Percentiles rank a stretch among this genome's conserved stretches.
Evolutionary conservation across 371 early-diverging fungal species (phyloP).

Genomic region (Mucor racemosus): DNA sequence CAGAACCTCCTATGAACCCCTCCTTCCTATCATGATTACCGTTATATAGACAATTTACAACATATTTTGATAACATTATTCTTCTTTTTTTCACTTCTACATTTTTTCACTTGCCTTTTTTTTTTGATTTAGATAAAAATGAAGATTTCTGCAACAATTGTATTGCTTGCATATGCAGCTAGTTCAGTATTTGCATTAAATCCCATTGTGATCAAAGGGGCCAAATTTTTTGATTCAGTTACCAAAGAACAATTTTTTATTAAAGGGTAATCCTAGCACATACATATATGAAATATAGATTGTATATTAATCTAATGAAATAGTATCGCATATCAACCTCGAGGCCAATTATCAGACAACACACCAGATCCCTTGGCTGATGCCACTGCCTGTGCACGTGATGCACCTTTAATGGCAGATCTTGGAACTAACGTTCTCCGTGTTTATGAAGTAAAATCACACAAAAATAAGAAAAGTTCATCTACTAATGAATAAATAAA

Average conservation of each 20-base stretch:
- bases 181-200: conserved; percentile 46
- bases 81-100: neutral
- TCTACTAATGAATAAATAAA: neutral
- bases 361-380: conserved; percentile 70
- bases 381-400: conserved; percentile 65
- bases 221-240: conserved; percentile 74
- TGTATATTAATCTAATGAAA: neutral
- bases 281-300: neutral
- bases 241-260: conserved; percentile 79
- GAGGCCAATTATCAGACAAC: conserved; percentile 34
- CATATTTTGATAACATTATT: conserved; percentile 6
- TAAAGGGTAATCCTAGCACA: conserved; percentile 57
- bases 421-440: conserved; percentile 78
- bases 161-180: conserved; percentile 11
- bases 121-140: neutral
- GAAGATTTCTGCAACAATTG: conserved; percentile 13
- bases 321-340: conserved; percentile 78
- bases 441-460: conserved; percentile 66
- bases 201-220: conserved; percentile 70
- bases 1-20: conserved; percentile 8
- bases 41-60: conserved; percentile 1
- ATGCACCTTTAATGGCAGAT: conserved; percentile 68
- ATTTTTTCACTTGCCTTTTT: neutral
- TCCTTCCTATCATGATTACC: neutral
- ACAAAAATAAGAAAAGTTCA: neutral